Base-by-base conservation (phyloP, 257 asterid species). In the Henckelia pumila region DNA sequence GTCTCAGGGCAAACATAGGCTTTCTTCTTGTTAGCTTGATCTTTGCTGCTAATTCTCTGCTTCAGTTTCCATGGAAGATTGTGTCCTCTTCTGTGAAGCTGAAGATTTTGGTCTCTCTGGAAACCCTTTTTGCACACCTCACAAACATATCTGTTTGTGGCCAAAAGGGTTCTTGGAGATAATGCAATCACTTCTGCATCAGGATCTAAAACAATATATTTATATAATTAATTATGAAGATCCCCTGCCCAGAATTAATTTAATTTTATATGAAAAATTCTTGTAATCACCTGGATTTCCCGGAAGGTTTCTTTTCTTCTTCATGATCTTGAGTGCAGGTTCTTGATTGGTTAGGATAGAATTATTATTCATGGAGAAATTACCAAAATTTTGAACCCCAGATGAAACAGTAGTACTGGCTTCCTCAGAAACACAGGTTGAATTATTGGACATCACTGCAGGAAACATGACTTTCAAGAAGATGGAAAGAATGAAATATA, bases 81-180 rank as follows among this genome's bases (percentile, higher is more conserved):
- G 72, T 91, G 97, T 0, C 97, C 97, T 59, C 97, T 78, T 26
- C 97, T 73, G 69, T 91, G 97, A 23, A 91, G 95, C 28, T 91
- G 97, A 2, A 91, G 96, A 22, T 91, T 91, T 55, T 91, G 97
- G n/a, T 91, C 97, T 53, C 97, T 85, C 72, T 91, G 97, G 29
- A 91, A 91, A n/a, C 96, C 96, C 74, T 88, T 86, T 83, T 84
- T 88, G 82, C 97, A 91, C n/a, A 91, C 77, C 77, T 91, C 97
- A 33, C 96, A 91, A 7, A 91, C 89, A 52, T 84, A 91, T 64
- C 96, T 67, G 71, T 91, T 91, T 2, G 96, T 89, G 0, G 97
- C 91, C 70, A 91, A 28, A 0, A 91, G 85, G 32, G 95, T 85
- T 67, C 57, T 81, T 6, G 97, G 96, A 26, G 97, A 88, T 28